Evolutionary conservation across 768 basidiomycete genomes (phyloP), one percentile per base, ranked within the genome.

Genomic region (Tricholoma bakamatsutake): DNA sequence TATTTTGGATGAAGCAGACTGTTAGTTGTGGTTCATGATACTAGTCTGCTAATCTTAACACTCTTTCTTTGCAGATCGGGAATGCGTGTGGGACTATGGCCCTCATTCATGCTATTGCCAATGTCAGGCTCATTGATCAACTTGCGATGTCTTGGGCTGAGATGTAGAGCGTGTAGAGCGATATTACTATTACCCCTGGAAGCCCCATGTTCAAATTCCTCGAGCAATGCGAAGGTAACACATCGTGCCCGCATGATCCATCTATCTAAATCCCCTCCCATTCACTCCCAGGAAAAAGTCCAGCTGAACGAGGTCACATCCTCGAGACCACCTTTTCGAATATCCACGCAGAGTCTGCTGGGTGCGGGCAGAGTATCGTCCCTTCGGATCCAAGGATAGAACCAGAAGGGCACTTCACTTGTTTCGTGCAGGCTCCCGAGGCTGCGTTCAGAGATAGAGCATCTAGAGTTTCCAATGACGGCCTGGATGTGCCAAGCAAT

Each of bases 41-140:
- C 17, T 30, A 30, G 9, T n/a, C n/a, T n/a, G n/a, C 3, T 7
- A 1, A 4, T 31, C 46, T 30, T 17, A 30, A 24, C 21, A 24
- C 21, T 7, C 28, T n/a, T 1, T 17, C 31, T 1, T 30, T 21
- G 40, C 40, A 90, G 88, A 92, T 92, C 55, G 68, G 76, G 4
- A 93, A 93, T 62, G 91, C 92, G 0, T 93, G 92, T 64, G 93
- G 93, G 3, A 93, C 92, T 0, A 93, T 95, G 67, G 92, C 85
- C 0, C 76, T 94, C 15, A 76, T 94, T 5, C 93, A 95, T 62
- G 82, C 90, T 8, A 71, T 97, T 42, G 81, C 83, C 18, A 97
- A 98, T 66, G 88, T 93, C 57, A 17, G 46, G 28, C 9, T 48
- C 15, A n/a, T n/a, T 8, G 15, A 47, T 13, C 6, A 4, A 1